These are phyloP conservation scores for Diaporthe humulicola DNA, from an alignment of 2,329 filamentous ascomycete genomes.

Conservation along the genomic window DNA sequence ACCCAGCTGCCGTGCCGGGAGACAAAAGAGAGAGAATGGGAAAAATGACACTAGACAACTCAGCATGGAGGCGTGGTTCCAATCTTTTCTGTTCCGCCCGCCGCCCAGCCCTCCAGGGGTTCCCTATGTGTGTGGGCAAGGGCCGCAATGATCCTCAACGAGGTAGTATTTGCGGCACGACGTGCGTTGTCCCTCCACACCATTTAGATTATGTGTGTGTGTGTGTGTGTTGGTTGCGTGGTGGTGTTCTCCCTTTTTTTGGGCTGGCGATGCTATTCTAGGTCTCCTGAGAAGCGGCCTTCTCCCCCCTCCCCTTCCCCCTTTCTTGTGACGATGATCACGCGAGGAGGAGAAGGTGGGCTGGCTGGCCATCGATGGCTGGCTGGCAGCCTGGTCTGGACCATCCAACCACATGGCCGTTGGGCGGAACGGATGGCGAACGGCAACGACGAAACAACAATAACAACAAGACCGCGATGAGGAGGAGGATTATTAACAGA, in stretches of 20 bases:
- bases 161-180: constrained; percentile 35
- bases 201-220: constrained; percentile 5
- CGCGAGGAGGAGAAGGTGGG: constrained; percentile 21
- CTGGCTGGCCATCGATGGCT: constrained; percentile 26
- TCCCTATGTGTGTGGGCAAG: constrained; percentile 25
- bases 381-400: constrained; percentile 31
- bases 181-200: constrained; percentile 36
- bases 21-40: neutral
- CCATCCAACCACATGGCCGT: neutral
- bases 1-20: constrained; percentile 32
- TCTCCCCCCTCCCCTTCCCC: neutral
- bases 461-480: neutral
- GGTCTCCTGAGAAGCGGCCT: constrained; percentile 25
- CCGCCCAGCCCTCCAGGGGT: constrained; percentile 30
- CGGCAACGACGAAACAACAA: constrained; percentile 2
- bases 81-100: constrained; percentile 29
- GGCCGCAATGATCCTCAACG: constrained; percentile 32
- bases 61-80: constrained; percentile 36
- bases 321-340: constrained; percentile 11
- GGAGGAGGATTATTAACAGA: neutral
- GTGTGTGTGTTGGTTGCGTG: neutral
- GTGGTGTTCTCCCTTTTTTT: constrained; percentile 19
- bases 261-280: constrained; percentile 27
- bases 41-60: constrained; percentile 36
- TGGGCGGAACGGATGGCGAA: neutral